These are phyloP conservation scores for Xylaria cubensis DNA, from an alignment of 495 filamentous ascomycete species.

Conservation along the genomic window DNA sequence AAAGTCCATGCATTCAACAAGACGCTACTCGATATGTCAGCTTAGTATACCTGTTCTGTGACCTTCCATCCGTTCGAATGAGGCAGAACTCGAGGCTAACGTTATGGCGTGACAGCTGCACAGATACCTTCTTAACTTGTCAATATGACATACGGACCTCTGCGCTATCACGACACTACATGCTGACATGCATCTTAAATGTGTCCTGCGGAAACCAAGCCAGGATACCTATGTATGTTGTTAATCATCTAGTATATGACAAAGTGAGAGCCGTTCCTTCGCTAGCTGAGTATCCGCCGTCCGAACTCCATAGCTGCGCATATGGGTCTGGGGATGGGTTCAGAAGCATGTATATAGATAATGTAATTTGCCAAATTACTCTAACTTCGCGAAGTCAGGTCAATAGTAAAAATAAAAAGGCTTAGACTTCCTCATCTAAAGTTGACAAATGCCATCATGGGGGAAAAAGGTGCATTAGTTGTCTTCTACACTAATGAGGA, in stretches of 20 bases:
- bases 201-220: not conserved
- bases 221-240: constrained; percentile 5
- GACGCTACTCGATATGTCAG: not conserved
- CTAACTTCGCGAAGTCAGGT: constrained; percentile 8
- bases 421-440: not conserved
- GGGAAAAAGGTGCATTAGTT: not conserved
- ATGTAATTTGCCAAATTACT: not conserved
- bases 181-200: constrained; percentile 21
- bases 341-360: not conserved
- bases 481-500: constrained; percentile 5
- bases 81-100: not conserved
- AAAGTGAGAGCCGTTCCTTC: not conserved
- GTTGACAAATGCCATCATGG: constrained; percentile 2
- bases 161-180: not conserved
- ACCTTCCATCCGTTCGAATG: not conserved
- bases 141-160: not conserved
- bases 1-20: not conserved
- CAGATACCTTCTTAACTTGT: not conserved
- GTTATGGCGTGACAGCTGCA: not conserved
- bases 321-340: not conserved
- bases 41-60: not conserved
- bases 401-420: constrained; percentile 4
- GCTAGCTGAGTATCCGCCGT: not conserved
- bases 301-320: not conserved
- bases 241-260: not conserved